A percentile compares a stretch with the other conserved stretches of the same genome.
Conservation (phyloP, 768 basidiomycete species). For the Chalciporus sphaerocephalus region DNA sequence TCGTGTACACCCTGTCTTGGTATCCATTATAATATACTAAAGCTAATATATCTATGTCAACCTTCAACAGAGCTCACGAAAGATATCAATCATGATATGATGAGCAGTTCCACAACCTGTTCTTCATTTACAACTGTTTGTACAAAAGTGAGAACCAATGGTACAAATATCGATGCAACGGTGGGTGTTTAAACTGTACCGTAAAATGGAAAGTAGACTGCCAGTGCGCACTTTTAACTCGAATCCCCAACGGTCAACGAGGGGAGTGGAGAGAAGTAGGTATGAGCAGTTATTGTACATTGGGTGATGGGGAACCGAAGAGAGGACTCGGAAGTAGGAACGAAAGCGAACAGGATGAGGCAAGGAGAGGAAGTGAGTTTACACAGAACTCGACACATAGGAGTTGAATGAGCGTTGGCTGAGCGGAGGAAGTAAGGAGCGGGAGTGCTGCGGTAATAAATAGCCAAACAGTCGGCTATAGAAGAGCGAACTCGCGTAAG, state of each 20-base stretch:
- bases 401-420: conserved; percentile 5
- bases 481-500: background rate
- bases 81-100: background rate
- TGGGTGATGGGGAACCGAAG: conserved; percentile 2
- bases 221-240: background rate
- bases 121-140: conserved; percentile 21
- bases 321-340: background rate
- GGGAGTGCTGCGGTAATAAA: background rate
- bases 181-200: conserved; percentile 14
- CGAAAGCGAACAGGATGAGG: background rate
- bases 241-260: conserved; percentile 14
- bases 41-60: too few relatives aligned
- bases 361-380: conserved; percentile 1
- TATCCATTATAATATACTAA: too few relatives aligned
- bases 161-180: conserved; percentile 17
- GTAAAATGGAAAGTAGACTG: conserved; percentile 15
- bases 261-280: background rate
- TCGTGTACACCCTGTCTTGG: too few relatives aligned
- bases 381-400: conserved; percentile 1
- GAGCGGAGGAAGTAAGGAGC: conserved; percentile 3
- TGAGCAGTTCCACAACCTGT: background rate
- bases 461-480: background rate
- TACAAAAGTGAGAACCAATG: conserved; percentile 21
- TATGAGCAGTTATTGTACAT: conserved; percentile 15
- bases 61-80: too few relatives aligned